A percentile compares a stretch with the other conserved stretches of the same genome.
phyloP scores from a whole-genome alignment of 2,329 filamentous ascomycete genomes.

The Penicillium crustosum region DNA sequence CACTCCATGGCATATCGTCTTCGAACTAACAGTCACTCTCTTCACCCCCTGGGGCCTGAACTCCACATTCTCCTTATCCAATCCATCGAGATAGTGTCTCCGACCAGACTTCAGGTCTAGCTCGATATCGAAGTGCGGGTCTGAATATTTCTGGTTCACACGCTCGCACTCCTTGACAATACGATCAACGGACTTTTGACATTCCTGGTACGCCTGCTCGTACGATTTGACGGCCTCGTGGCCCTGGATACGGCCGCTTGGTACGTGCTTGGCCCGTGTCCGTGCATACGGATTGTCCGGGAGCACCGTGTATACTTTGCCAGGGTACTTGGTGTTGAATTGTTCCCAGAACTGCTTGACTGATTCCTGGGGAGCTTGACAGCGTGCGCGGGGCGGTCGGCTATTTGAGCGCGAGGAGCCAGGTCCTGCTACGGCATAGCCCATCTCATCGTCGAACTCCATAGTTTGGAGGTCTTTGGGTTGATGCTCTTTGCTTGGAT shows the following conservation, averaged over 20 bases:
- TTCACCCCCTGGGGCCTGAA: slow-evolving; percentile 70
- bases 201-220: slow-evolving; percentile 68
- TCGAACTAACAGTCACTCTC: slow-evolving; percentile 55
- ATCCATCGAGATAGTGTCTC: slow-evolving; percentile 53
- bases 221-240: slow-evolving; percentile 66
- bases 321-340: slow-evolving; percentile 68
- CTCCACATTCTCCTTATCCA: slow-evolving; percentile 38
- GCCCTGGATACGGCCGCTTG: slow-evolving; percentile 55
- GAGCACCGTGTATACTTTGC: slow-evolving; percentile 70
- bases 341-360: slow-evolving; percentile 73
- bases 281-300: slow-evolving; percentile 67
- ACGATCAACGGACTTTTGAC: slow-evolving; percentile 59
- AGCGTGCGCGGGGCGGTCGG: slow-evolving; percentile 42
- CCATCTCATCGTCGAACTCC: slow-evolving; percentile 33
- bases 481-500: background rate
- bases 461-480: slow-evolving; percentile 12
- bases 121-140: slow-evolving; percentile 85
- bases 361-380: slow-evolving; percentile 63
- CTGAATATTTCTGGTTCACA: slow-evolving; percentile 81
- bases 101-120: slow-evolving; percentile 65
- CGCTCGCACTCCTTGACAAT: slow-evolving; percentile 66
- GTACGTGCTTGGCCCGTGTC: slow-evolving; percentile 57
- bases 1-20: background rate
- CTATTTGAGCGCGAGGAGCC: slow-evolving; percentile 36
- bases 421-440: slow-evolving; percentile 25